Evolutionary conservation across 352 stramenopile species (phyloP).

Genomic region (Aphanomyces euteiches): DNA sequence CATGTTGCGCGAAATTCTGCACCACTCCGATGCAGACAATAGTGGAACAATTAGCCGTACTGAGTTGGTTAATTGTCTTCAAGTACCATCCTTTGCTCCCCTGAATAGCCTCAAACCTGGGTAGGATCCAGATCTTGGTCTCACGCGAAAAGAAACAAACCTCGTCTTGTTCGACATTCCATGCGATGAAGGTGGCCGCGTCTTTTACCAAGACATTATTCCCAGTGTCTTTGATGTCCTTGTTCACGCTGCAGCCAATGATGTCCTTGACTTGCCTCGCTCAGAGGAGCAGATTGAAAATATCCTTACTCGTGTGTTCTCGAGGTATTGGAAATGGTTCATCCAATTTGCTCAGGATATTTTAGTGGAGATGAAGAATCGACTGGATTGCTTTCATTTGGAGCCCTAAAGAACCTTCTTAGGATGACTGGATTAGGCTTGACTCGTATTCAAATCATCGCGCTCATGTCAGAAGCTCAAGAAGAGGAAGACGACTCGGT

Average conservation of each 20-base stretch:
- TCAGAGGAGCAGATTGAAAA: slow-evolving; percentile 64
- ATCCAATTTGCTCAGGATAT: background rate
- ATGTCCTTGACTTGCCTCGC: slow-evolving; percentile 57
- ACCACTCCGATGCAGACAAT: slow-evolving; percentile 58
- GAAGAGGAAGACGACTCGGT: slow-evolving; percentile 75
- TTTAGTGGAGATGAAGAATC: slow-evolving; percentile 53
- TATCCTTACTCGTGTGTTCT: slow-evolving; percentile 71
- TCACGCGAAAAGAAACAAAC: slow-evolving; percentile 72
- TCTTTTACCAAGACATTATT: slow-evolving; percentile 57
- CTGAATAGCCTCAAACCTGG: too few species aligned
- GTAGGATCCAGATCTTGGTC: slow-evolving; percentile 58
- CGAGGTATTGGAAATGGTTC: slow-evolving; percentile 17
- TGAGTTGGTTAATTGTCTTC: slow-evolving; percentile 65
- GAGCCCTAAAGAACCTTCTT: slow-evolving; percentile 56
- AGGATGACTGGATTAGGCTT: slow-evolving; percentile 62
- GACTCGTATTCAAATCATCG: slow-evolving; percentile 70
- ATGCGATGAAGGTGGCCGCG: slow-evolving; percentile 33
- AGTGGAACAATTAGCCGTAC: slow-evolving; percentile 42
- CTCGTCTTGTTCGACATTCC: slow-evolving; percentile 64
- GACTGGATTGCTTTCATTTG: slow-evolving; percentile 57
- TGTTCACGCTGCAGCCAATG: slow-evolving; percentile 47
- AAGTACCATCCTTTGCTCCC: background rate
- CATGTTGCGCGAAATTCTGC: slow-evolving; percentile 71
- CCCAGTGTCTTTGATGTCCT: slow-evolving; percentile 59
- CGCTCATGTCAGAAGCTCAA: slow-evolving; percentile 60